Base-by-base conservation (phyloP, 257 asterid genomes). In the Nicotiana benthamiana region DNA sequence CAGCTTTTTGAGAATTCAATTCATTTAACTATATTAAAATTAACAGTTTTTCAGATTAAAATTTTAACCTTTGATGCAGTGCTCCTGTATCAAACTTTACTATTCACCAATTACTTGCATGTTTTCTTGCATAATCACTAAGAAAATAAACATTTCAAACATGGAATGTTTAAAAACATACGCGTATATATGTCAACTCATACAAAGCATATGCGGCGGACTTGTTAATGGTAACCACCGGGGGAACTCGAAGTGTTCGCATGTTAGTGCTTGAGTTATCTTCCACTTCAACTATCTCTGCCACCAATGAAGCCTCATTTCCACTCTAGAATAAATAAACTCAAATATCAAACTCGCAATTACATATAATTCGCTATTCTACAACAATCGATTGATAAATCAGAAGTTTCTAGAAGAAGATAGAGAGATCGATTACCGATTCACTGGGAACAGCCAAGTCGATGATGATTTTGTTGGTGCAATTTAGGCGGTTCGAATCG, bases 261-360 rank as follows among this genome's bases (percentile, higher is more conserved):
- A 94, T 96, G 75, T 90, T 89, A 72, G 84, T 86, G 53, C 90
- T 89, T 5, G 95, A 87, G 80, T 96, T 92, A 84, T 94, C 98
- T 87, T 94, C 99, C 80, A 95, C 97, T 86, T 94, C 99, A 36
- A 91, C 99, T 61, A 96, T 84, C 90, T 96, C 97, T 51, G 99
- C 99, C 93, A 91, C 97, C 84, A 96, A 75, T 0, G 97, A 94
- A 75, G 97, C 97, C 87, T 96, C 99, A 46, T 94, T 83, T 63
- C 98, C 99, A 84, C 97, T 92, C 99, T 96, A 80, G 13, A 66
- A 24, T 62, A 22, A 22, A 36, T 6, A 43, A 18, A 52, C 51
- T n/a, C 57, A 16, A 56, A 59, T 48, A 27, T 28, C 36, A 40
- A 43, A 27, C 59, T 20, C 9, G 52, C 36, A 74, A n/a, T 4